phyloP scores from a whole-genome alignment of 306 rosid species.

The Dryas alaskensis region DNA sequence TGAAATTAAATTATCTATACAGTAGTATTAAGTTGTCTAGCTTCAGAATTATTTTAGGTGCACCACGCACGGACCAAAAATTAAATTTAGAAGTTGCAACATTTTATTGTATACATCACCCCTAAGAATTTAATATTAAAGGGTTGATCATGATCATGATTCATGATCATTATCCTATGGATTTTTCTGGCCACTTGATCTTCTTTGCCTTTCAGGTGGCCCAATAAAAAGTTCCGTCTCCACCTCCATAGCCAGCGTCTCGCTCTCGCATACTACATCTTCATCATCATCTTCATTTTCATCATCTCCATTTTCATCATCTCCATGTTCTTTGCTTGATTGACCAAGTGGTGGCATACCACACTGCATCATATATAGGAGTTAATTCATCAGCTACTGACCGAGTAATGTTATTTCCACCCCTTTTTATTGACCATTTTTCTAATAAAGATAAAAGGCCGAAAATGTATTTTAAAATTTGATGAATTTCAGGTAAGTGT shows the following conservation, averaged over 20 bases:
- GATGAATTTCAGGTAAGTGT: too few species aligned
- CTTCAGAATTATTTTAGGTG: too few species aligned
- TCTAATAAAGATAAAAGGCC: too few species aligned
- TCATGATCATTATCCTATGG: not conserved
- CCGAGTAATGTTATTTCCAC: too few species aligned
- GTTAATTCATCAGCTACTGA: not conserved
- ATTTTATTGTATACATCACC: too few species aligned
- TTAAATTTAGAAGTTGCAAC: too few species aligned
- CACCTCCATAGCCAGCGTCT: slow-evolving; percentile 38
- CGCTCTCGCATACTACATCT: not conserved
- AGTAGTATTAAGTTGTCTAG: too few species aligned
- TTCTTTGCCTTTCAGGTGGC: slow-evolving; percentile 40
- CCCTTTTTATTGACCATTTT: too few species aligned
- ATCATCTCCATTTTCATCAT: not conserved
- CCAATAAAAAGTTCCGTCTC: slow-evolving; percentile 82
- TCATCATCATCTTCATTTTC: not conserved
- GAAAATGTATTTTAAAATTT: too few species aligned
- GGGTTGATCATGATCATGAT: not conserved
- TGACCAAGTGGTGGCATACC: slow-evolving; percentile 17
- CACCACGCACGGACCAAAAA: too few species aligned
- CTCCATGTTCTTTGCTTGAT: not conserved
- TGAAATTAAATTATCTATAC: too few species aligned
- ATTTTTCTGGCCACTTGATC: not conserved
- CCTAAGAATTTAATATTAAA: too few species aligned
- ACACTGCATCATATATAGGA: slow-evolving; percentile 34